These are phyloP conservation scores for Mortierella sp. DNA, from an alignment of 371 early-diverging fungal species.

Conservation along the genomic window DNA sequence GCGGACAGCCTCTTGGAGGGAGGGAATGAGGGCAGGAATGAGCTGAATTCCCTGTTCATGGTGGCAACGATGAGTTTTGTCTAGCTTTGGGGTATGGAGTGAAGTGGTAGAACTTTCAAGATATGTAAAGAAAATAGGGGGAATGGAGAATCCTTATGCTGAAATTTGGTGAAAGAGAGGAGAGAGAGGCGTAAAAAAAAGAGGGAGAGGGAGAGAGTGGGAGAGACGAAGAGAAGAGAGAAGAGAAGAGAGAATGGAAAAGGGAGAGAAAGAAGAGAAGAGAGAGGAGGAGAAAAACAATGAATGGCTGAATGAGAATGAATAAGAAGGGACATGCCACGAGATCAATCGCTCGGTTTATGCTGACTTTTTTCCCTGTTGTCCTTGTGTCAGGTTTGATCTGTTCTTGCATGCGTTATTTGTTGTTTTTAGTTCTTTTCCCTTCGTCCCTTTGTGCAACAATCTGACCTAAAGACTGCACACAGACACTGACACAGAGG, in stretches of 20 bases:
- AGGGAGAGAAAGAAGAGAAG: neutral
- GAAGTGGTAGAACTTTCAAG: neutral
- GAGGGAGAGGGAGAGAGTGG: neutral
- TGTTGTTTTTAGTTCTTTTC: conserved; percentile 2
- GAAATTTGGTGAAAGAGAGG: neutral
- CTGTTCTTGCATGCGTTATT: neutral
- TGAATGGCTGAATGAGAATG: conserved; percentile 1
- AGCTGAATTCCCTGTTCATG: conserved; percentile 45
- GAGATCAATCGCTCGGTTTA: neutral
- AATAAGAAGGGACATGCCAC: conserved; percentile 16
- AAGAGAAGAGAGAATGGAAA: neutral
- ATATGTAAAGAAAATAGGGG: neutral
- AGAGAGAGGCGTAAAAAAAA: conserved; percentile 7
- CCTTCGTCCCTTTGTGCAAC: conserved; percentile 12
- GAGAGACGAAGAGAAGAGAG: neutral
- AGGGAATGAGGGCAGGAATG: conserved; percentile 56
- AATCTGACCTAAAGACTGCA: conserved; percentile 9
- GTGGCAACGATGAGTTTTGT: neutral
- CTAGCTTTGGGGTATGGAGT: neutral
- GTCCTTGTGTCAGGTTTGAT: neutral
- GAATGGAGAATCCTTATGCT: neutral
- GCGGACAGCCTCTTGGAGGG: conserved; percentile 52
- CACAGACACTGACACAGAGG: neutral
- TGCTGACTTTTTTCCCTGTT: neutral
- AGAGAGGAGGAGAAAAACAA: neutral